Conservation (phyloP, 257 asterid species). For the Nicotiana obtusifolia region DNA sequence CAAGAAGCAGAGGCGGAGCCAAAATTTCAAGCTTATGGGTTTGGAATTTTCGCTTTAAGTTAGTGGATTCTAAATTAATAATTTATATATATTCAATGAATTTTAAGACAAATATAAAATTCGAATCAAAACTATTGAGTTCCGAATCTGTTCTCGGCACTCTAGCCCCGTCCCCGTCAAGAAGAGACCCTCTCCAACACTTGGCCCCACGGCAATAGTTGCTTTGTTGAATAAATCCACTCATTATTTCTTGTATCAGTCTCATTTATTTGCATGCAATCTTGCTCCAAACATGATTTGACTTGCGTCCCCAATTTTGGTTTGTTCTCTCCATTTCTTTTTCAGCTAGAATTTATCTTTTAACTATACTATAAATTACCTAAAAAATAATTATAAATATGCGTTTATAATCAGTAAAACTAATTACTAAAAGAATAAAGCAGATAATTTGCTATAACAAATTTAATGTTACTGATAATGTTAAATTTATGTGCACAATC, state of each 20-base stretch:
- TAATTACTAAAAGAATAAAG: background rate
- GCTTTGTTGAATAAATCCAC: conserved; percentile 12
- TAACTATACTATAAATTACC: background rate
- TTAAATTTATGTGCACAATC: background rate
- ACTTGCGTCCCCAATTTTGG: conserved; percentile 8
- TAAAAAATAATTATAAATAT: background rate
- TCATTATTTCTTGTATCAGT: conserved; percentile 6
- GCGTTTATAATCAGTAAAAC: background rate
- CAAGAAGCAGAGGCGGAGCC: no score
- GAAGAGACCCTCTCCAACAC: background rate
- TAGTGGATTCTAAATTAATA: no score
- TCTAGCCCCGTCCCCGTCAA: no score
- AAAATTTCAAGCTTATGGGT: no score
- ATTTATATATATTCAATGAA: no score
- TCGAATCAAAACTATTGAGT: no score
- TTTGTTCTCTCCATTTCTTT: background rate
- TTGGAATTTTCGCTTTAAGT: no score
- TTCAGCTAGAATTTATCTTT: background rate
- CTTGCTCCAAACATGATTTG: conserved; percentile 14
- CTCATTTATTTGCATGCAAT: conserved; percentile 3
- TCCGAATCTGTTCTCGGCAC: no score
- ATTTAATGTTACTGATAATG: background rate
- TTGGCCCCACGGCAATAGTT: conserved; percentile 17
- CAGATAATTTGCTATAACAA: no score
- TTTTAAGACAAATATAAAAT: no score